phyloP scores from a whole-genome alignment of 805 yeast genomes.

The Saturnispora besseyi region DNA sequence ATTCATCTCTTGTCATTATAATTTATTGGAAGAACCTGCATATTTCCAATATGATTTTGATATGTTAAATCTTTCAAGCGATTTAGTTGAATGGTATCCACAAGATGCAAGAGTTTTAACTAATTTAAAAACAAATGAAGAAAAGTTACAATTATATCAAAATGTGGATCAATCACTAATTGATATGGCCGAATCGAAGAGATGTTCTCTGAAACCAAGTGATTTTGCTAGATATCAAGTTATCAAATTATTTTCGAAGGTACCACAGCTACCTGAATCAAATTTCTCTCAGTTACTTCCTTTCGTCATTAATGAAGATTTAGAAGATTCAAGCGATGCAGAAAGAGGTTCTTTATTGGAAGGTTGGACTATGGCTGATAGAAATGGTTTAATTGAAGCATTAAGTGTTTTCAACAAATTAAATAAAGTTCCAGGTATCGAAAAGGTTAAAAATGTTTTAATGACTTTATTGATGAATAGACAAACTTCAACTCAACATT shows the following conservation, averaged over 20 bases:
- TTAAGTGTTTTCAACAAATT: slow-evolving; percentile 60
- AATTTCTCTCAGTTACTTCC: slow-evolving; percentile 52
- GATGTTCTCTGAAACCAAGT: slow-evolving; percentile 34
- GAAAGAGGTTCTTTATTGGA: slow-evolving; percentile 18
- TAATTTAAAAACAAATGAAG: slow-evolving; percentile 26
- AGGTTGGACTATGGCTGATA: slow-evolving; percentile 35
- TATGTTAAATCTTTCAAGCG: slow-evolving; percentile 7
- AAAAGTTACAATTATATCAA: slow-evolving; percentile 26
- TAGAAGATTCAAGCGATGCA: slow-evolving; percentile 27
- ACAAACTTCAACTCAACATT: slow-evolving; percentile 52
- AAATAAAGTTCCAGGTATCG: slow-evolving; percentile 42
- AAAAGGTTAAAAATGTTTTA: slow-evolving; percentile 44
- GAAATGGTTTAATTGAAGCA: slow-evolving; percentile 48
- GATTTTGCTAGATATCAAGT: slow-evolving; percentile 44
- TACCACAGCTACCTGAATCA: slow-evolving; percentile 65
- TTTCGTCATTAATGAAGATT: slow-evolving; percentile 36
- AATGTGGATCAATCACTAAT: slow-evolving; percentile 31
- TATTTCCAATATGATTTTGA: slow-evolving; percentile 16
- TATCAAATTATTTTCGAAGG: slow-evolving; percentile 43
- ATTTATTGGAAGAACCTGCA: slow-evolving; percentile 9
- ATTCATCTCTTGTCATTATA: slow-evolving; percentile 25
- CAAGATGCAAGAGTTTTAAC: slow-evolving; percentile 37
- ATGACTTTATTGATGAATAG: slow-evolving; percentile 53
- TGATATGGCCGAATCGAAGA: slow-evolving; percentile 26
- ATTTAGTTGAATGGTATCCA: slow-evolving; percentile 32